Conservation (phyloP, 768 basidiomycete species). For the Lactarius deliciosus region DNA sequence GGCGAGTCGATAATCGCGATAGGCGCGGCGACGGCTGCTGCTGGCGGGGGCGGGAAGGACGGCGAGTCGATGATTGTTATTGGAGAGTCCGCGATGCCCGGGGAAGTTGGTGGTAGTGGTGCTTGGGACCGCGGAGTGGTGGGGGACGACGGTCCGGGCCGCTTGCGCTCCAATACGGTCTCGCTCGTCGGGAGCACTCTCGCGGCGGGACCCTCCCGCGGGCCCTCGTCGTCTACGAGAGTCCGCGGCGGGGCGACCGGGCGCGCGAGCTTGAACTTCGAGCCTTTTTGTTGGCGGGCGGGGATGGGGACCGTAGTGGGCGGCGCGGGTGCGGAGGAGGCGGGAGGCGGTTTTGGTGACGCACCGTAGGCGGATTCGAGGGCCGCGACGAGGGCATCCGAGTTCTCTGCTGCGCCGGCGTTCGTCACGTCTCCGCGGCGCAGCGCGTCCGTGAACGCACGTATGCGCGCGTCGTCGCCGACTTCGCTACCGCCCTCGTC, state of each 20-base stretch:
- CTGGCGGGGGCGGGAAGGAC: constrained; percentile 18
- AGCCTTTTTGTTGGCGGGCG: constrained; percentile 7
- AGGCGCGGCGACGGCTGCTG: not conserved
- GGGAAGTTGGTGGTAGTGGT: not conserved
- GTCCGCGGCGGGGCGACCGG: constrained; percentile 12
- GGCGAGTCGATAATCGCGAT: constrained; percentile 28
- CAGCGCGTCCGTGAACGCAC: constrained; percentile 34
- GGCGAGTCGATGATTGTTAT: constrained; percentile 28
- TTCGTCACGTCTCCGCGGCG: constrained; percentile 37
- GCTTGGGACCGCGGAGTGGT: too few relatives aligned
- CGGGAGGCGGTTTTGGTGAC: constrained; percentile 3
- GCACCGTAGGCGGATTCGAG: constrained; percentile 25
- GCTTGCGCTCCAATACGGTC: constrained; percentile 14
- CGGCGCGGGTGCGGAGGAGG: not conserved
- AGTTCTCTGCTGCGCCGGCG: constrained; percentile 32
- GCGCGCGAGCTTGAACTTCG: constrained; percentile 33
- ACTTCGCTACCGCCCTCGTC: constrained; percentile 27
- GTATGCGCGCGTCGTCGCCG: constrained; percentile 27
- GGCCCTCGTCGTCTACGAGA: constrained; percentile 3
- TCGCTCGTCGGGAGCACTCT: constrained; percentile 29
- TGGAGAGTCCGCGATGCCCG: not conserved
- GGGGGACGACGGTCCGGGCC: too few relatives aligned
- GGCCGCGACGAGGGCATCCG: constrained; percentile 22
- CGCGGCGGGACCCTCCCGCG: constrained; percentile 17
- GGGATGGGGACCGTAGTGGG: not conserved